Conservation (phyloP, 2,329 filamentous ascomycete species). For the Pseudopithomyces chartarum region DNA sequence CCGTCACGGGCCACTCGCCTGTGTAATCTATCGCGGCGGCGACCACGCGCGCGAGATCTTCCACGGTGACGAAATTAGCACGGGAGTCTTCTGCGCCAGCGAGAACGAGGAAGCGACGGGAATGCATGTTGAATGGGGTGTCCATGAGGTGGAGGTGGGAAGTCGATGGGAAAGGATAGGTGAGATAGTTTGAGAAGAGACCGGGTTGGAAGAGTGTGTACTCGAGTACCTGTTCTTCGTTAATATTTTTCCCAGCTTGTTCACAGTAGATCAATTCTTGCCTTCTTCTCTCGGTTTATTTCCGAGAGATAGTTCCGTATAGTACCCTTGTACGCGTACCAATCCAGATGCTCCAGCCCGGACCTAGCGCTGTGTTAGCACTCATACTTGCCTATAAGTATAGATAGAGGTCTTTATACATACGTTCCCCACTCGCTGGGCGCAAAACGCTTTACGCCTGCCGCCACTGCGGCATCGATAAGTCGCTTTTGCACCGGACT, state of each 20-base stretch:
- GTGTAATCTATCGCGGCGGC: slow-evolving; percentile 22
- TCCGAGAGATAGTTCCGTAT: slow-evolving; percentile 55
- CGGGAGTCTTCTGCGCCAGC: slow-evolving; percentile 42
- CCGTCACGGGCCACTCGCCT: slow-evolving; percentile 25
- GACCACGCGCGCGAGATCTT: slow-evolving; percentile 23
- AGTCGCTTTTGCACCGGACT: slow-evolving; percentile 21
- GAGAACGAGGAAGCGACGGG: slow-evolving; percentile 16
- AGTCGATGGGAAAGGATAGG: slow-evolving; percentile 51
- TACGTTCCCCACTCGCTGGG: slow-evolving; percentile 33
- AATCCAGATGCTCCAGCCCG: slow-evolving; percentile 47
- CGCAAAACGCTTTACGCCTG: slow-evolving; percentile 29
- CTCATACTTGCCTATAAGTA: neutral
- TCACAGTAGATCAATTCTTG: too few species aligned
- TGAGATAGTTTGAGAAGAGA: slow-evolving; percentile 59
- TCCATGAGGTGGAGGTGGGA: slow-evolving; percentile 52
- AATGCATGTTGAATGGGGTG: slow-evolving; percentile 21
- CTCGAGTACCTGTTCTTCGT: slow-evolving; percentile 55
- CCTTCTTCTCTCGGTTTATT: slow-evolving; percentile 56
- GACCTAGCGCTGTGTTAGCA: slow-evolving; percentile 23
- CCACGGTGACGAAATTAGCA: slow-evolving; percentile 22
- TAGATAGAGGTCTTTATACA: neutral
- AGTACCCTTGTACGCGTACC: slow-evolving; percentile 55
- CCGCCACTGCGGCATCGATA: slow-evolving; percentile 27
- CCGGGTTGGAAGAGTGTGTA: slow-evolving; percentile 61
- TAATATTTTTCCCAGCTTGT: too few species aligned